These are phyloP conservation scores for Pleurotus tuber-regium DNA, from an alignment of 768 basidiomycete species.

Conservation along the genomic window DNA sequence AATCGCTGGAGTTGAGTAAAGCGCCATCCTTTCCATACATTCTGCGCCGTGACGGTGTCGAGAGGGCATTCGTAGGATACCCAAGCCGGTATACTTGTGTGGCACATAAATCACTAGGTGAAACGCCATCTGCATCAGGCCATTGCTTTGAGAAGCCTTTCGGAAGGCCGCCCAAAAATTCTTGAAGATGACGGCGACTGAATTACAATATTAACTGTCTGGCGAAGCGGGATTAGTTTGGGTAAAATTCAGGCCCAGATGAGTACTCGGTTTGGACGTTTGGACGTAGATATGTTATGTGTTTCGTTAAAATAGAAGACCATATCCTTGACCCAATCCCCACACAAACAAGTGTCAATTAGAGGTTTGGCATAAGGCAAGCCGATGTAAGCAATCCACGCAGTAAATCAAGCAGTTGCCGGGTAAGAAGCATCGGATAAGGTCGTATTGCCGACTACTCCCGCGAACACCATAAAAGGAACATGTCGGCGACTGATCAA, in stretches of 20 bases:
- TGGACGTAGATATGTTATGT: constrained; percentile 10
- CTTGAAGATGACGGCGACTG: constrained; percentile 5
- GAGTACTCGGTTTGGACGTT: neutral
- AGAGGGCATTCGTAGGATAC: neutral
- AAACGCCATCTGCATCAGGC: neutral
- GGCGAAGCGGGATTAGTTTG: constrained; percentile 1
- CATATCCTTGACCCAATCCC: no score
- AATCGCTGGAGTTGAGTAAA: neutral
- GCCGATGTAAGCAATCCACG: neutral
- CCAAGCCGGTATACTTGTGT: neutral
- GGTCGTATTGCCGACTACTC: constrained; percentile 7
- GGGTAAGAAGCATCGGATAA: constrained; percentile 6
- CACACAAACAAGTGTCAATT: constrained; percentile 2
- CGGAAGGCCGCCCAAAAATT: neutral
- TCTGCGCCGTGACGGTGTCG: neutral
- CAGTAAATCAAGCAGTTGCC: constrained; percentile 11
- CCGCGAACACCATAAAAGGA: constrained; percentile 4
- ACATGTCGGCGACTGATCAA: neutral
- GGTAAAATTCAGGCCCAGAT: constrained; percentile 7
- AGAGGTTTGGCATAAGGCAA: constrained; percentile 8
- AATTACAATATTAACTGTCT: constrained; percentile 6
- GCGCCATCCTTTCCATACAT: constrained; percentile 7
- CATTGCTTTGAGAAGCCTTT: constrained; percentile 1
- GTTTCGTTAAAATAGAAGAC: constrained; percentile 6
- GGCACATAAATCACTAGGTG: neutral